A percentile compares a stretch with the other conserved stretches of the same genome.
phyloP scores from a whole-genome alignment of 1,284 basidiomycete genomes.

The Porodaedalea pini region DNA sequence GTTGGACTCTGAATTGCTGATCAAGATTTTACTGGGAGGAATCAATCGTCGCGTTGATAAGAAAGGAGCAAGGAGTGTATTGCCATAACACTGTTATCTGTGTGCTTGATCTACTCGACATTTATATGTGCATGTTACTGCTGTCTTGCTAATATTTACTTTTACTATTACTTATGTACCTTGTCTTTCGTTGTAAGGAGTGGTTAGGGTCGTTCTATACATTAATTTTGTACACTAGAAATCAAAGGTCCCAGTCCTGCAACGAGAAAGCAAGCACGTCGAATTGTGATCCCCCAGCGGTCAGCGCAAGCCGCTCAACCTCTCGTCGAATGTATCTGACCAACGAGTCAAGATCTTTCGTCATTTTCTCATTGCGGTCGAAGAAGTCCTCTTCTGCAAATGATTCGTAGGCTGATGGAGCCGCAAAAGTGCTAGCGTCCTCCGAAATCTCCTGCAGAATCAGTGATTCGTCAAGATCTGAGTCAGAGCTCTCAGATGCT shows the following conservation, averaged over 20 bases:
- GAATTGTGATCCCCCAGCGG: slow-evolving; percentile 56
- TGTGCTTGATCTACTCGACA: neutral
- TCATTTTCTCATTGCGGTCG: slow-evolving; percentile 56
- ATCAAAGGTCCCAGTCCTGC: slow-evolving; percentile 71
- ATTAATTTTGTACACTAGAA: no score
- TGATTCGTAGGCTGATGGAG: slow-evolving; percentile 34
- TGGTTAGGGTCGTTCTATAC: no score
- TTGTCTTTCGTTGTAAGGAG: no score
- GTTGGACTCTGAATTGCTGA: slow-evolving; percentile 41
- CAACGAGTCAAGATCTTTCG: slow-evolving; percentile 62
- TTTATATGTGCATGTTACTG: neutral
- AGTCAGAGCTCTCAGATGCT: slow-evolving; percentile 33
- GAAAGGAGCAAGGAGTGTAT: slow-evolving; percentile 24
- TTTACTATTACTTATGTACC: neutral
- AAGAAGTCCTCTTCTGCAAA: slow-evolving; percentile 45
- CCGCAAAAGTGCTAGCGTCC: slow-evolving; percentile 43
- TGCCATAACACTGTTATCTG: neutral
- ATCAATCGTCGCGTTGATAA: slow-evolving; percentile 53
- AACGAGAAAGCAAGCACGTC: slow-evolving; percentile 72
- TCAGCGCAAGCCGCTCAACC: slow-evolving; percentile 51
- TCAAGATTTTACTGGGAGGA: slow-evolving; percentile 56
- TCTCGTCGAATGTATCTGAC: slow-evolving; percentile 66
- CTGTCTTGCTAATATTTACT: neutral
- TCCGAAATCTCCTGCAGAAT: slow-evolving; percentile 26
- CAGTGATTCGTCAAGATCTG: slow-evolving; percentile 34